These are phyloP conservation scores for Phanerodontia chrysosporium DNA, from an alignment of 768 basidiomycete species.

Conservation along the genomic window DNA sequence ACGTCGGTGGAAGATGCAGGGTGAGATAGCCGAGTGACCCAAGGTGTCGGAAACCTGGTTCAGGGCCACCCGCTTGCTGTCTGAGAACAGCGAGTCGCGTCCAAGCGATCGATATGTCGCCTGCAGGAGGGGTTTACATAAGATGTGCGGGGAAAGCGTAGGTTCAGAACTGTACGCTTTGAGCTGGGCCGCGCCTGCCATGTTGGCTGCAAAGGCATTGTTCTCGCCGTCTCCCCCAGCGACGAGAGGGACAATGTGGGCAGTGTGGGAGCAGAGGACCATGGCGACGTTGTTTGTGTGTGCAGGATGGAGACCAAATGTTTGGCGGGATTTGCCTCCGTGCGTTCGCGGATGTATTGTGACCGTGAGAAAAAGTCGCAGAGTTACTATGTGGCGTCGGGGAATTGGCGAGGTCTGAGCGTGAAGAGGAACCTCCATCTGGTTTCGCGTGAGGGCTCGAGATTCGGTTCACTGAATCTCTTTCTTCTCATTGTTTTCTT, in stretches of 20 bases:
- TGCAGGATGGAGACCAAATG: neutral
- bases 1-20: neutral
- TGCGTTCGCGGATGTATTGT: conserved; percentile 7
- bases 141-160: neutral
- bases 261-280: neutral
- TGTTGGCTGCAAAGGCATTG: neutral
- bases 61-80: neutral
- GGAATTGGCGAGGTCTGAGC: conserved; percentile 10
- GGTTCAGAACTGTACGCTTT: too few relatives aligned
- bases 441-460: conserved; percentile 15
- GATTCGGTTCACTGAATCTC: conserved; percentile 9
- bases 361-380: conserved; percentile 14
- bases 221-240: neutral
- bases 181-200: neutral
- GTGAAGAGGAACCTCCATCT: conserved; percentile 23
- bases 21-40: neutral
- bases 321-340: conserved; percentile 1
- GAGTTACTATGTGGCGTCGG: conserved; percentile 14
- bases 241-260: neutral
- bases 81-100: neutral
- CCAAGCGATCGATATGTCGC: neutral
- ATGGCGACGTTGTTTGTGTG: neutral
- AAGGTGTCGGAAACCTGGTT: neutral
- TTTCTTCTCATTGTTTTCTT: conserved; percentile 25
- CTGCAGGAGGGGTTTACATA: neutral